phyloP scores from a whole-genome alignment of 2,329 filamentous ascomycete species.

The Calonectria leucothoes region DNA sequence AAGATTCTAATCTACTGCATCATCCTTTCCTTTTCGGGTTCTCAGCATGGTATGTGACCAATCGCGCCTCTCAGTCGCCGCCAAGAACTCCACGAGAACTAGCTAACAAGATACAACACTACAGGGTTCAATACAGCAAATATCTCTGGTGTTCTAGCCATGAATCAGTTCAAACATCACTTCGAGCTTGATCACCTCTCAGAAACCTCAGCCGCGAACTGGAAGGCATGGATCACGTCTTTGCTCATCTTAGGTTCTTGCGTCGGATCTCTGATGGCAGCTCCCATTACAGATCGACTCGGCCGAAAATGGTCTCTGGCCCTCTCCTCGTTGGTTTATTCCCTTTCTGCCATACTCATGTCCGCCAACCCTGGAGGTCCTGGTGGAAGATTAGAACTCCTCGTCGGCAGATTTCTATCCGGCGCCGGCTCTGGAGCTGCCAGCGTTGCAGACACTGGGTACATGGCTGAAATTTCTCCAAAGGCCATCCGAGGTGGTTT shows the following conservation, averaged over 20 bases:
- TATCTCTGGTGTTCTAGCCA: constrained; percentile 21
- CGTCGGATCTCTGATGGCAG: not conserved
- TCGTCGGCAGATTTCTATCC: constrained; percentile 9
- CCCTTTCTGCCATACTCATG: constrained; percentile 15
- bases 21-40: constrained; percentile 21
- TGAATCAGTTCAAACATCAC: constrained; percentile 12
- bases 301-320: constrained; percentile 15
- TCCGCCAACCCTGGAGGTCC: constrained; percentile 13
- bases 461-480: constrained; percentile 20
- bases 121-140: constrained; percentile 22
- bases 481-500: constrained; percentile 18
- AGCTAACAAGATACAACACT: not conserved
- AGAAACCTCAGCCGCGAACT: not conserved
- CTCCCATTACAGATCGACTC: constrained; percentile 14
- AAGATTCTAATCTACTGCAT: constrained; percentile 22
- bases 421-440: constrained; percentile 19
- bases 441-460: constrained; percentile 16
- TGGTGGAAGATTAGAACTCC: constrained; percentile 6
- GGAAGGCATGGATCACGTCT: constrained; percentile 22
- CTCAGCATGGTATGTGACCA: constrained; percentile 10
- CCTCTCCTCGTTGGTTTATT: constrained; percentile 3
- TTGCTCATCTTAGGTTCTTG: constrained; percentile 19
- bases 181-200: constrained; percentile 9
- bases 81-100: too few relatives aligned
- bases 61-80: too few relatives aligned